A percentile compares a stretch with the other conserved stretches of the same genome.
phyloP scores from a whole-genome alignment of 2,329 filamentous ascomycete species.

The Fusarium pseudograminearum region DNA sequence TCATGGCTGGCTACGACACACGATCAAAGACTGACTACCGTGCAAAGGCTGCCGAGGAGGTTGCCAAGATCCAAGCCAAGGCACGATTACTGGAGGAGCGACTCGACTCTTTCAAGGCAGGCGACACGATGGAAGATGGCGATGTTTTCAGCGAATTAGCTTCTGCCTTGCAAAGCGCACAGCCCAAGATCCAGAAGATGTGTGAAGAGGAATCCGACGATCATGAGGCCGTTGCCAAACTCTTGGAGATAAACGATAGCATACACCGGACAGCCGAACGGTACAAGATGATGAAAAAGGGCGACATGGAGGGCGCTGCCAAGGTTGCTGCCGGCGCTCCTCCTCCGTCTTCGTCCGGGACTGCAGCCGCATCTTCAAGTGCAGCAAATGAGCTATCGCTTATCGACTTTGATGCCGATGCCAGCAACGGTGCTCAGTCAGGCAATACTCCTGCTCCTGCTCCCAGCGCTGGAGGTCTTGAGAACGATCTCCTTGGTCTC shows the following conservation, averaged over 20 bases:
- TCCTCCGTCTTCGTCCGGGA: conserved; percentile 66
- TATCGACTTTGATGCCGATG: conserved; percentile 85
- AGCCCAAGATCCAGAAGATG: conserved; percentile 99
- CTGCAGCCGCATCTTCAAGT: conserved; percentile 60
- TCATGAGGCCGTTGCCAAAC: conserved; percentile 91
- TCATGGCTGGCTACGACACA: conserved; percentile 98
- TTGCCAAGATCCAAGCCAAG: conserved; percentile 95
- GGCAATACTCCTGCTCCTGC: conserved; percentile 44
- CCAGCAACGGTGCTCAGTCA: conserved; percentile 58
- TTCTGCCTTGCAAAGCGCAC: conserved; percentile 87
- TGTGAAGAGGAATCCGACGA: conserved; percentile 99
- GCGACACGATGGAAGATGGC: conserved; percentile 79
- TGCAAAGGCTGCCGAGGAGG: conserved; percentile 96
- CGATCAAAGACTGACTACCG: conserved; percentile 97
- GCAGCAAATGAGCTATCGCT: conserved; percentile 82
- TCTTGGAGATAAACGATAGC: conserved; percentile 98
- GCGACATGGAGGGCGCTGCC: conserved; percentile 85
- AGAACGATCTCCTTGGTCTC: conserved; percentile 91
- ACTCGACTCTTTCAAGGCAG: conserved; percentile 83
- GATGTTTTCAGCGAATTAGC: conserved; percentile 87
- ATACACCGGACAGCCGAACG: conserved; percentile 97
- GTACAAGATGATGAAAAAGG: conserved; percentile 96
- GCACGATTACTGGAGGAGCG: conserved; percentile 92
- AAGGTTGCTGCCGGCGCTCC: conserved; percentile 85
- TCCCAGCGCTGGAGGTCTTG: conserved; percentile 73